Evolutionary conservation across 2,329 filamentous ascomycete genomes (phyloP), one percentile per base, ranked within the genome.

Genomic region (Pezicula carpinea): DNA sequence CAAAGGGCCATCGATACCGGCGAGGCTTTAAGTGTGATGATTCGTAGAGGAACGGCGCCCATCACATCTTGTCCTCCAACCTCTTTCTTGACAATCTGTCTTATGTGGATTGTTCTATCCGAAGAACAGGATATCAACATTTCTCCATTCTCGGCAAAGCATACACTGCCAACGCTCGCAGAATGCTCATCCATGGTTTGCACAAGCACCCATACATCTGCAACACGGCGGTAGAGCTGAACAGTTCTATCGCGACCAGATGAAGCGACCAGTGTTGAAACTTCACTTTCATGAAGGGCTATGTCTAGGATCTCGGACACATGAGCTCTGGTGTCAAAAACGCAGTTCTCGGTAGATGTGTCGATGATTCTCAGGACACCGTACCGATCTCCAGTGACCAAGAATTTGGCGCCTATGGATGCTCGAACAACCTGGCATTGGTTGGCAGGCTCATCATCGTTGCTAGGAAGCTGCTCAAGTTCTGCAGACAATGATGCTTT

Each of bases 121-220:
- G 89, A 76, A 2, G 92, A 96, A 59, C 86, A 91, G 1, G 93
- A 96, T 17, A 97, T 75, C 38, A 97, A 70, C 34, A 75, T 72
- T 43, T 65, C 60, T 4, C 82, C 82, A 63, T 89, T 79, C 35
- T 85, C 77, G 3, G 86, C 80, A 48, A 95, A 89, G 7, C 91
- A 74, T 22, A 96, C 69, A 75, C 75, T 61, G 84, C 83, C 46
- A 79, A 99, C 91, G 53, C 88, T 87, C 18, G 90, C 89, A 23
- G 90, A 83, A 66, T 97, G 95, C 57, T 99, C 92, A 47, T 88
- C 83, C 61, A 97, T 79, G 0, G 93, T 99, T 65, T 99, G 93
- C 43, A 96, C 79, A 48, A 96, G 79, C 48, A 87, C 79, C 65
- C 95, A 85, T 3, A 67, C 68, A 2, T 80, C 76, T 11, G 67